Percentiles rank a stretch among this genome's conserved stretches.
These are phyloP conservation scores for Byssoonygena ceratinophila DNA, from an alignment of 2,329 filamentous ascomycete genomes.

Conservation along the genomic window DNA sequence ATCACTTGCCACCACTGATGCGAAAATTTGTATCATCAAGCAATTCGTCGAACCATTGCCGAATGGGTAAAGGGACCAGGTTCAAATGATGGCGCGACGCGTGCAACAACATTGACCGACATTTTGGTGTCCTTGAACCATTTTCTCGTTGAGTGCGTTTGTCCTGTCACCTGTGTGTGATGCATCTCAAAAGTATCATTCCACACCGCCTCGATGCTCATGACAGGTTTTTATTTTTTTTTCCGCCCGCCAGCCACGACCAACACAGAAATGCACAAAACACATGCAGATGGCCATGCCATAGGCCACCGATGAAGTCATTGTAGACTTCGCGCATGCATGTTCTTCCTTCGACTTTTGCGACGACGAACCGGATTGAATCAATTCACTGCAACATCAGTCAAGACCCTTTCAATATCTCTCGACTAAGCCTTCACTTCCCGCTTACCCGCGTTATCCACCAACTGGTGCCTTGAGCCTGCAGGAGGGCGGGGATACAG, in stretches of 20 bases:
- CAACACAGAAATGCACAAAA: constrained; percentile 1
- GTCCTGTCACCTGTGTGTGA: background rate
- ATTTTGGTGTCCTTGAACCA: too few relatives aligned
- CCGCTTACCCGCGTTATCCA: constrained; percentile 4
- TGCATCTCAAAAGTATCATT: constrained; percentile 6
- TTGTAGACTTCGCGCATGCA: background rate
- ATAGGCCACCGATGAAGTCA: background rate
- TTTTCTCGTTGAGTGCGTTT: too few relatives aligned
- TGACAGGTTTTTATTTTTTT: background rate
- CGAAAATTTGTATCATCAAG: too few relatives aligned
- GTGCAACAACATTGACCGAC: constrained; percentile 10
- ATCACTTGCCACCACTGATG: too few relatives aligned
- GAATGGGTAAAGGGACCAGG: too few relatives aligned
- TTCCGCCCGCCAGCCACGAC: constrained; percentile 1
- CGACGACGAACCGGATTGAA: background rate
- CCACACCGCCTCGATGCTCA: constrained; percentile 4
- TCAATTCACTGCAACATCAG: constrained; percentile 3
- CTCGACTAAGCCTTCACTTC: constrained; percentile 4
- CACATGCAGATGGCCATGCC: background rate
- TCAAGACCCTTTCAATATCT: background rate
- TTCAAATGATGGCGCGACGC: background rate
- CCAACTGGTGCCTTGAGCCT: background rate
- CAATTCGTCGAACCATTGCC: too few relatives aligned
- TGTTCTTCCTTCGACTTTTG: background rate
- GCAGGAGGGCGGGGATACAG: constrained; percentile 1